These are phyloP conservation scores for Phytopythium kandeliae DNA, from an alignment of 352 stramenopile genomes.

Conservation along the genomic window DNA sequence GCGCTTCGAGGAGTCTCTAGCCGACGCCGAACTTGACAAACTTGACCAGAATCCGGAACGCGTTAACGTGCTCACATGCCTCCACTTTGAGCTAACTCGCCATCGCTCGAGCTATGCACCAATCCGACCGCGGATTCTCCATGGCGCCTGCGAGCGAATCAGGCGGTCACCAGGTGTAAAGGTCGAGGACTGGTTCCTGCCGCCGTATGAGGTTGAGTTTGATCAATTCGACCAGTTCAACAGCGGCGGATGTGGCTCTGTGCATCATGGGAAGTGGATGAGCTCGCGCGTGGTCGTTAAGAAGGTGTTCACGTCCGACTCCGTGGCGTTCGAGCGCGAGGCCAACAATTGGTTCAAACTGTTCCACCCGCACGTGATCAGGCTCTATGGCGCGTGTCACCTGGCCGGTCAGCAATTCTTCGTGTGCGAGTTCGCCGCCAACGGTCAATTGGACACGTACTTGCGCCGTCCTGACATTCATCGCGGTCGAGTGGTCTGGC, in stretches of 20 bases:
- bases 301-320: slow-evolving; percentile 3
- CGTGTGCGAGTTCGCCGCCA: slow-evolving; percentile 10
- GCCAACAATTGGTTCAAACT: slow-evolving; percentile 8
- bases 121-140: not conserved
- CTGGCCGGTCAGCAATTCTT: slow-evolving; percentile 9
- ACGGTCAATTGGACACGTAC: slow-evolving; percentile 5
- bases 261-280: slow-evolving; percentile 23
- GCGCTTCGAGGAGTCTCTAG: too few relatives aligned
- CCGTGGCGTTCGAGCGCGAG: slow-evolving; percentile 12
- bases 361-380: slow-evolving; percentile 9
- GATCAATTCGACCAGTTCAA: slow-evolving; percentile 14
- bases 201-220: slow-evolving; percentile 18
- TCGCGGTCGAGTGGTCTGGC: not conserved
- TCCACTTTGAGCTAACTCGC: slow-evolving; percentile 1
- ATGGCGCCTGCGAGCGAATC: not conserved
- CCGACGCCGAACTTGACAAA: too few relatives aligned
- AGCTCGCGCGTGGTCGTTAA: slow-evolving; percentile 21
- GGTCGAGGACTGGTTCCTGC: slow-evolving; percentile 17
- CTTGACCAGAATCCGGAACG: too few relatives aligned
- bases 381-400: slow-evolving; percentile 12
- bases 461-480: not conserved
- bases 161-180: too few relatives aligned
- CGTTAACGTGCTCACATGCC: not conserved
- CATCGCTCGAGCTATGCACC: not conserved
- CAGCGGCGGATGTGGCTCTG: slow-evolving; percentile 17